Conservation (phyloP, 306 rosid species). For the Fragaria nilgerrensis region DNA sequence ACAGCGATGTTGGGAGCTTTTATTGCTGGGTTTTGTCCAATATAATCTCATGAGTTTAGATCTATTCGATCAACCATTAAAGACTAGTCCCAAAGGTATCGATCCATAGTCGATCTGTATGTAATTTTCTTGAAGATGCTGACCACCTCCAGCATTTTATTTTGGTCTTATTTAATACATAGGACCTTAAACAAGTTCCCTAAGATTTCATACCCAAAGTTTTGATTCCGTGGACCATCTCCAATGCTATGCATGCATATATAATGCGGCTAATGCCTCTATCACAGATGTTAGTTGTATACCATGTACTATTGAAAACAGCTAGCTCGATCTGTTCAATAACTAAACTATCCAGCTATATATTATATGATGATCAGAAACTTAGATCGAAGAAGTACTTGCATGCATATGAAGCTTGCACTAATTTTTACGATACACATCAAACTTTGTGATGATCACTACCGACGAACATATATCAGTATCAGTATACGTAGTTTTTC, state of each 20-base stretch:
- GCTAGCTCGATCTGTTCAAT: too few relatives aligned
- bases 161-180: constrained; percentile 11
- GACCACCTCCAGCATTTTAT: background rate
- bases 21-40: background rate
- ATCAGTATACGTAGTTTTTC: too few relatives aligned
- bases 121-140: background rate
- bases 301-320: background rate
- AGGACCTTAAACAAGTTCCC: background rate
- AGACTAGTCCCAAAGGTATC: background rate
- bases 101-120: background rate
- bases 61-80: background rate
- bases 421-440: too few relatives aligned
- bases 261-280: background rate
- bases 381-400: too few relatives aligned
- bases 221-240: constrained; percentile 32
- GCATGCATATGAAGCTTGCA: too few relatives aligned
- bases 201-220: background rate
- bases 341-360: too few relatives aligned
- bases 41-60: background rate
- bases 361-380: too few relatives aligned
- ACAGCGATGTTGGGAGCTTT: constrained; percentile 5
- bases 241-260: background rate
- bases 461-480: too few relatives aligned
- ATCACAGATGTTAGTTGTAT: background rate
- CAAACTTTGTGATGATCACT: too few relatives aligned